Evolutionary conservation across 176 grass and related monocot genomes (phyloP), one percentile per base, ranked within the genome.

Genomic region (Poa annua): DNA sequence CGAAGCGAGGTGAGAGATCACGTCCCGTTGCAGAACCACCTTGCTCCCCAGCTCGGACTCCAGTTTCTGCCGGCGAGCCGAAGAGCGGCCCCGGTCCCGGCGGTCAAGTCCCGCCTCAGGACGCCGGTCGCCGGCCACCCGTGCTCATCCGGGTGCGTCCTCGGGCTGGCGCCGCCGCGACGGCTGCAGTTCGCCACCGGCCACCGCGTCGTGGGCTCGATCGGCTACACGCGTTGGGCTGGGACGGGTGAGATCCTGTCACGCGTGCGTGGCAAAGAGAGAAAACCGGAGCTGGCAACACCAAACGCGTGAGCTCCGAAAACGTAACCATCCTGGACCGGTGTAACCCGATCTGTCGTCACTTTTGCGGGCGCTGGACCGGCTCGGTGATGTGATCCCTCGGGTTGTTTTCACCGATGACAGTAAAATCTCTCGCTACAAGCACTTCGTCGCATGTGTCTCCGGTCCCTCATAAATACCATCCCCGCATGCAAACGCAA

Each of bases 1-100:
- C 61, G 39, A 66, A 25, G 60, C 11, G 11, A 14, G 45, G 13
- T 11, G 35, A 69, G 35, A 69, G 75, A 63, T 54, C 45, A 5
- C 33, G 12, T 16, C 21, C 34, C 7, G n/a, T 34, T 66, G 41
- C 32, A 76, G 62, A 19, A 21, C 66, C n/a, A 14, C 61, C 74
- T 69, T 84, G 71, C 73, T 61, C 67, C 86, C 64, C n/a, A 85
- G 38, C n/a, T n/a, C n/a, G 35, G 4, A 61, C 88, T 56, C n/a
- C 80, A 74, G 51, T 83, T 78, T 22, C 48, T 71, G 4, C 82
- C 71, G 1, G 87, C 57, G 21, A 92, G 48, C 88, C 41, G 41
- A 45, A 45, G 44, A 44, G 7, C 41, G 39, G 7, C 39, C 83
- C 88, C 0, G 92, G 84, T 11, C 78, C 85, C 88, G 7, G 71